These are phyloP conservation scores for Durio zibethinus DNA, from an alignment of 345 rosid species.

Conservation along the genomic window DNA sequence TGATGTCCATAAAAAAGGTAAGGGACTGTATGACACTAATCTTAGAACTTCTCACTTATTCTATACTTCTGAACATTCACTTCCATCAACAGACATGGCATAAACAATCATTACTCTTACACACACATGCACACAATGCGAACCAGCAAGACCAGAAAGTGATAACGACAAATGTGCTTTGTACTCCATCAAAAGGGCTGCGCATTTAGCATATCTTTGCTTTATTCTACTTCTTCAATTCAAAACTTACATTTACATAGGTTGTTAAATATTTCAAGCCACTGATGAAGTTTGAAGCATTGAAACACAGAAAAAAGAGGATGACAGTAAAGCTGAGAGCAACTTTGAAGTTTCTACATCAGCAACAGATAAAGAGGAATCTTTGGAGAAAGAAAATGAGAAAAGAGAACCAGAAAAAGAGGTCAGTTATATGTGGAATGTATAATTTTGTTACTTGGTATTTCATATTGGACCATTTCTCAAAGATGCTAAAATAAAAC, in stretches of 20 bases:
- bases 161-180: neutral
- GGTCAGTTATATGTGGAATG: neutral
- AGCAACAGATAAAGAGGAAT: neutral
- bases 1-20: neutral
- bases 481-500: neutral
- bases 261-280: neutral
- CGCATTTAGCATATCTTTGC: neutral
- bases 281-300: neutral
- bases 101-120: neutral
- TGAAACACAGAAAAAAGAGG: neutral
- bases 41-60: neutral
- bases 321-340: neutral
- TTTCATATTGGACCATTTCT: neutral
- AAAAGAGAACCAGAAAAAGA: constrained; percentile 1
- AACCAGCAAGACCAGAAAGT: neutral
- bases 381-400: constrained; percentile 12
- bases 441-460: neutral
- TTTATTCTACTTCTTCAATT: neutral
- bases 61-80: neutral
- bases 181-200: neutral
- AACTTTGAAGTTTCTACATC: neutral
- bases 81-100: neutral
- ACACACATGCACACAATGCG: neutral
- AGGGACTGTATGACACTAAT: neutral
- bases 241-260: neutral